phyloP scores from a whole-genome alignment of 306 rosid species.

The Arachis hypogaea region DNA sequence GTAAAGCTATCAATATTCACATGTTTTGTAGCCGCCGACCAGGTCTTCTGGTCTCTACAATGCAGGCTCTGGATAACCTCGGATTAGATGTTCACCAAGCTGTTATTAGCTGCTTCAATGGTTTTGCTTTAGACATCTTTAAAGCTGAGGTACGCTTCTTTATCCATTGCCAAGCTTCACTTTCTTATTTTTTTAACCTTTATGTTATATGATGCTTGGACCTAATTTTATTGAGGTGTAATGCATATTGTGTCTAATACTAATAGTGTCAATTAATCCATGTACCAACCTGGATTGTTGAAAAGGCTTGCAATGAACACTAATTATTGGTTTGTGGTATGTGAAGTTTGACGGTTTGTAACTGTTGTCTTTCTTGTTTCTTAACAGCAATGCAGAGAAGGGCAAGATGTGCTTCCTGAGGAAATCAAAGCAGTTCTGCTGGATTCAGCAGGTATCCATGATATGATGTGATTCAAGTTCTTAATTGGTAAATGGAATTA shows the following conservation, averaged over 20 bases:
- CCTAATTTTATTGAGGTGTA: constrained; percentile 20
- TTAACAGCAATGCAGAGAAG: constrained; percentile 89
- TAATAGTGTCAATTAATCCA: neutral
- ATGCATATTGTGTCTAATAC: neutral
- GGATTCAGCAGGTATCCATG: constrained; percentile 81
- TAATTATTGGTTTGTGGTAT: neutral
- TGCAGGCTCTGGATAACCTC: constrained; percentile 87
- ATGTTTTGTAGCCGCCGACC: constrained; percentile 94
- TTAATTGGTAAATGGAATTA: neutral
- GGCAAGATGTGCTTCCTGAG: constrained; percentile 82
- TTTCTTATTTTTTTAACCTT: constrained; percentile 1
- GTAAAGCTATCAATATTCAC: constrained; percentile 93
- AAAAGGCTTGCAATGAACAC: neutral
- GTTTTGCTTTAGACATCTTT: constrained; percentile 93
- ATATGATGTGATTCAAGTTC: constrained; percentile 53
- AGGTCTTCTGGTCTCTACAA: constrained; percentile 88
- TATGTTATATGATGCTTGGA: constrained; percentile 23
- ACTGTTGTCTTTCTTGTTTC: constrained; percentile 28
- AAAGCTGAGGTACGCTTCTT: constrained; percentile 80
- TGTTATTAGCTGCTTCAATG: constrained; percentile 96
- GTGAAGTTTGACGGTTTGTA: constrained; percentile 24
- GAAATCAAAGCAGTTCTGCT: constrained; percentile 79
- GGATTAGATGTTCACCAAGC: constrained; percentile 98
- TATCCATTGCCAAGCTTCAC: constrained; percentile 22
- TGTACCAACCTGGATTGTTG: neutral